These are phyloP conservation scores for Pyrenochaeta sp. DNA, from an alignment of 2,329 filamentous ascomycete species.

Conservation along the genomic window DNA sequence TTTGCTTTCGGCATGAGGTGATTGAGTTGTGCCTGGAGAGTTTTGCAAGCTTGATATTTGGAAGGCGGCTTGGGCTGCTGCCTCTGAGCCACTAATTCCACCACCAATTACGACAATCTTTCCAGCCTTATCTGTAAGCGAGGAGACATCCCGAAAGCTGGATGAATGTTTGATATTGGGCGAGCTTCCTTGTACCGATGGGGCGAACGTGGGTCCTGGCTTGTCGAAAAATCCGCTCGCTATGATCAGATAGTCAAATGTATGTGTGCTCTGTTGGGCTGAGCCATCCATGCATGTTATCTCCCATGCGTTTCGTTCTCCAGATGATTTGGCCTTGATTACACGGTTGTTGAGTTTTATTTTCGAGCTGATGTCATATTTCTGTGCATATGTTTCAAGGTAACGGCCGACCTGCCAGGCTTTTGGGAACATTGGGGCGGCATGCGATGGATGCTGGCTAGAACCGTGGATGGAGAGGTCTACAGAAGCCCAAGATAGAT, in stretches of 20 bases:
- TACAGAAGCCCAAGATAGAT: conserved; percentile 71
- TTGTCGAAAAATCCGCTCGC: conserved; percentile 76
- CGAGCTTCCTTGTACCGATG: conserved; percentile 5
- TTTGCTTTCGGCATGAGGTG: conserved; percentile 52
- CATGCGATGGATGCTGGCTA: conserved; percentile 2
- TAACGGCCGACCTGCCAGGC: conserved; percentile 81
- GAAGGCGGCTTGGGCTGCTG: conserved; percentile 73
- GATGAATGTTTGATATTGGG: conserved; percentile 38
- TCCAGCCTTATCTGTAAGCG: conserved; percentile 43
- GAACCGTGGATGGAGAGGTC: conserved; percentile 33
- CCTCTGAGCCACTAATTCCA: conserved; percentile 83
- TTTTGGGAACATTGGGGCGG: conserved; percentile 70
- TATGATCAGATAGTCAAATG: conserved; percentile 75
- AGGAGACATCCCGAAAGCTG: conserved; percentile 30
- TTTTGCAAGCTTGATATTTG: conserved; percentile 71
- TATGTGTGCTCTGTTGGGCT: conserved; percentile 16
- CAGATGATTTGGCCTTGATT: conserved; percentile 28
- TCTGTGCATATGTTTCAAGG: conserved; percentile 68
- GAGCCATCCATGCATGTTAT: conserved; percentile 22
- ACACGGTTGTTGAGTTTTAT: conserved; percentile 58
- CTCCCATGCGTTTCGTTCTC: conserved; percentile 27
- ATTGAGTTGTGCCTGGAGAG: conserved; percentile 52
- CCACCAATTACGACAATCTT: conserved; percentile 79
- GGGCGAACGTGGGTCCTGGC: conserved; percentile 25
- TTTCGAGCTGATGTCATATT: conserved; percentile 62